phyloP scores from a whole-genome alignment of 1,284 basidiomycete species.

The Pseudozyma sp. region DNA sequence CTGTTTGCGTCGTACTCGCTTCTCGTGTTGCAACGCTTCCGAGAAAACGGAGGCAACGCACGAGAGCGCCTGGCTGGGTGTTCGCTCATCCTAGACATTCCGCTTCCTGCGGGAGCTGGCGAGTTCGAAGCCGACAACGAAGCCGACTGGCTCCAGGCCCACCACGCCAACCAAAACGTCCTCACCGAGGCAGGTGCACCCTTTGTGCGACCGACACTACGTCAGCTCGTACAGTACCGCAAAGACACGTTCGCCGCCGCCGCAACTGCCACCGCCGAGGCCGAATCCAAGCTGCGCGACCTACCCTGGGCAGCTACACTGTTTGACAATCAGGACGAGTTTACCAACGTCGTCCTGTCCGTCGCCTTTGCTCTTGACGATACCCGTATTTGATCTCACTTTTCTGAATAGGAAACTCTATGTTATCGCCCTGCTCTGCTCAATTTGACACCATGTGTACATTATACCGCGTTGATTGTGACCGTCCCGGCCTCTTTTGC shows the following conservation, averaged over 20 bases:
- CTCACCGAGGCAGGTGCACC: conserved; percentile 34
- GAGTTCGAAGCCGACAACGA: conserved; percentile 60
- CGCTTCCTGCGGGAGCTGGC: conserved; percentile 50
- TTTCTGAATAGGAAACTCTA: no score
- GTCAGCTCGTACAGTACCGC: conserved; percentile 47
- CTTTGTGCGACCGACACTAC: conserved; percentile 28
- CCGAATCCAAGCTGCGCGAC: conserved; percentile 32
- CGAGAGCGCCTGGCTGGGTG: conserved; percentile 46
- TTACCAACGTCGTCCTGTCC: conserved; percentile 57
- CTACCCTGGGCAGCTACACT: conserved; percentile 26
- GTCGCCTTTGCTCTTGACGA: conserved; percentile 59
- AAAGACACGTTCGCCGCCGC: conserved; percentile 18
- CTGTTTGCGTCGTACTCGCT: conserved; percentile 59
- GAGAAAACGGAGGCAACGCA: conserved; percentile 42
- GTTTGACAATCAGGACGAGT: conserved; percentile 58
- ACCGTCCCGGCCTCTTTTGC: no score
- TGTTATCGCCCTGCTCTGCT: conserved; percentile 2
- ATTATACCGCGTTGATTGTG: no score
- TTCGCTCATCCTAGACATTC: conserved; percentile 55
- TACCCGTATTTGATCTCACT: conserved; percentile 18
- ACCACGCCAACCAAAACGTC: conserved; percentile 20
- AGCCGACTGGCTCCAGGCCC: conserved; percentile 46
- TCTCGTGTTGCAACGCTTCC: conserved; percentile 59
- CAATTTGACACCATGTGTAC: neutral
- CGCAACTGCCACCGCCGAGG: conserved; percentile 2